phyloP scores from a whole-genome alignment of 768 basidiomycete species.

The Boletus rubropictus region DNA sequence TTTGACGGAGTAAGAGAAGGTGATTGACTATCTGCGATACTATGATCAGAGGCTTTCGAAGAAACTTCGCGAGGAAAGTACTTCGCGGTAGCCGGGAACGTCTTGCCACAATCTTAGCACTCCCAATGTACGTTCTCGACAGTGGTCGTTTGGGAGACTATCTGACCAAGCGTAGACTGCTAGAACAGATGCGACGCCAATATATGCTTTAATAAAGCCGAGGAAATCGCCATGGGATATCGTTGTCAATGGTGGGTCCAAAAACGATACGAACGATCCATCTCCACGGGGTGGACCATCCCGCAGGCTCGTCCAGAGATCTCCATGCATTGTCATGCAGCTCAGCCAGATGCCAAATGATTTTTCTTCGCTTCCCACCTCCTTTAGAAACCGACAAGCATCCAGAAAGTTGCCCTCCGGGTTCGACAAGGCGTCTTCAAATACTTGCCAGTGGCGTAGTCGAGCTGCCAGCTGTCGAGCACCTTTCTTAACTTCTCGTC shows the following conservation, averaged over 20 bases:
- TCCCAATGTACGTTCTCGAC: slow-evolving; percentile 58
- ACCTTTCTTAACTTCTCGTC: slow-evolving; percentile 39
- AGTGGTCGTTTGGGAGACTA: slow-evolving; percentile 58
- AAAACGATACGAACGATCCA: slow-evolving; percentile 36
- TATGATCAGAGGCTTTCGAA: slow-evolving; percentile 4
- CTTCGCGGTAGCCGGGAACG: slow-evolving; percentile 68
- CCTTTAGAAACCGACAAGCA: slow-evolving; percentile 50
- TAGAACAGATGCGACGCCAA: slow-evolving; percentile 63
- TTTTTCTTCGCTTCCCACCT: slow-evolving; percentile 59
- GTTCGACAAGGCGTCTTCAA: slow-evolving; percentile 58
- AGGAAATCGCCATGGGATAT: slow-evolving; percentile 55
- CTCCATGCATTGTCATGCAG: slow-evolving; percentile 56
- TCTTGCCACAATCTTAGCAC: slow-evolving; percentile 41
- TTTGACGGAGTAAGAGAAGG: slow-evolving; percentile 63
- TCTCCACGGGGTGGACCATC: slow-evolving; percentile 15
- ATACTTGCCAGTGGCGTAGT: slow-evolving; percentile 51
- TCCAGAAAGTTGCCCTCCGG: slow-evolving; percentile 42
- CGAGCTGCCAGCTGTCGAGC: slow-evolving; percentile 45
- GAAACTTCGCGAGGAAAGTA: slow-evolving; percentile 27
- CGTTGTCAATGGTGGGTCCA: slow-evolving; percentile 25
- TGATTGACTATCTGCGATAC: slow-evolving; percentile 64
- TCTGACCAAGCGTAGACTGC: slow-evolving; percentile 79
- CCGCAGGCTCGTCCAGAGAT: slow-evolving; percentile 33
- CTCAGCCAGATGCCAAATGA: slow-evolving; percentile 70
- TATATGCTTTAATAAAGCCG: slow-evolving; percentile 55